Evolutionary conservation across 2,329 filamentous ascomycete genomes (phyloP), one percentile per base, ranked within the genome.

Genomic region (Cephalotrichum gorgonifer): DNA sequence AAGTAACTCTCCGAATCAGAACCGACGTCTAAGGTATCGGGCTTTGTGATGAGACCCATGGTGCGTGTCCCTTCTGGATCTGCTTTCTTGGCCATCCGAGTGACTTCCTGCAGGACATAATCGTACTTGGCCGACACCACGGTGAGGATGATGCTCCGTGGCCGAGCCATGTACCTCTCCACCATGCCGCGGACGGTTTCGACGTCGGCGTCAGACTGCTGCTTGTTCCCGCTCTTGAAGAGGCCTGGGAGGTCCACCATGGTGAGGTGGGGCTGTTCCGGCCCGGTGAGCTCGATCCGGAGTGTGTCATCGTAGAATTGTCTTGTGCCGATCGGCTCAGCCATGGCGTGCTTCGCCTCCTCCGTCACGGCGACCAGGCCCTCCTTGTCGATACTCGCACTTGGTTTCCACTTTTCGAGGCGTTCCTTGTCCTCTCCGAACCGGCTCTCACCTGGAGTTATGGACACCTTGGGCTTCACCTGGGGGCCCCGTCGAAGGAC

Each of bases 241-340:
- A 74, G 56, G 3, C 71, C 69, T 2, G 70, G 71, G 3, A 74
- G 55, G 51, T 75, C 71, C 1, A 75, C 69, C 7, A 74, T 60
- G 1, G 70, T 73, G 2, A 75, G 60, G 28, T 70, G 64, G 4
- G 58, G 52, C 1, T 57, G 56, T 2, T 52, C 54, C 5, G 55
- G 47, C n/a, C 59, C 55, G 28, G 47, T 49, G 14, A 56, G 49
- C 15, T 57, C 56, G 27, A 62, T 54, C 8, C 51, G 57, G 17
- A 63, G 54, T 3, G 53, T 47, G 44, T 61, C 58, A 2, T 51
- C 30, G 1, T 55, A 50, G 39, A 62, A 62, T 35, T 47, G 35
- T 43, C 30, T 6, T 17, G n/a, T 1, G 25, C 22, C 2, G 33
- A 17, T 8, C 55, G 38, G 15, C 51, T 53, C 50, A 9, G 49